Evolutionary conservation across 2,329 filamentous ascomycete genomes (phyloP), one percentile per base, ranked within the genome.

Genomic region (Colletotrichum sp.): DNA sequence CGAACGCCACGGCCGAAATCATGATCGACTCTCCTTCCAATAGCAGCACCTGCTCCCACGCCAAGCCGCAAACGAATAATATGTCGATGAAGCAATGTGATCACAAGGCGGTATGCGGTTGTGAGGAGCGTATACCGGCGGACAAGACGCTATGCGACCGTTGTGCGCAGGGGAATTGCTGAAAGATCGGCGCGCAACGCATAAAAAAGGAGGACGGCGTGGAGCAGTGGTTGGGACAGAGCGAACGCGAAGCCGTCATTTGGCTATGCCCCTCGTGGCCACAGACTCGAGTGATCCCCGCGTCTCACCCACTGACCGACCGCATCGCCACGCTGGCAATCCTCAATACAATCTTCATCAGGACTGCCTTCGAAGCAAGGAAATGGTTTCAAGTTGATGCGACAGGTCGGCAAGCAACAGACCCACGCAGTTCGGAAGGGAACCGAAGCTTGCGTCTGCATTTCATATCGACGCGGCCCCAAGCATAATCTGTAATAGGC

Each of bases 41-140:
- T 22, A 30, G 61, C 39, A 29, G 61, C 27, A 29, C 66, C 39
- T 36, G 49, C 30, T 57, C 71, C 57, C 52, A 63, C 34, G 30
- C 34, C 67, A 22, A 66, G 57, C 75, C 72, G 25, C 27, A 63
- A 49, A 63, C 66, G 44, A 57, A 67, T 62, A 34, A 32, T 13
- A 79, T 79, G 78, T 71, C 78, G 64, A 61, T 78, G 44, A 79
- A 79, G 62, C 71, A 72, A 25, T 79, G 78, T 52, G 78, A 79
- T 57, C 78, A 79, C 73, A 59, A 78, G 19, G 59, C 63, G 36
- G 73, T 75, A 34, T 78, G 78, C 67, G 72, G 70, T 15, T 79
- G 78, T 66, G 52, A 71, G 36, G 68, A 71, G 55, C 71, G 74
- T 19, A 75, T 79, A 65, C 71, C 78, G 15, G 75, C 76, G 49